A percentile compares a stretch with the other conserved stretches of the same genome.
Evolutionary conservation across 345 rosid genomes (phyloP).

Genomic region (Populus tremula): DNA sequence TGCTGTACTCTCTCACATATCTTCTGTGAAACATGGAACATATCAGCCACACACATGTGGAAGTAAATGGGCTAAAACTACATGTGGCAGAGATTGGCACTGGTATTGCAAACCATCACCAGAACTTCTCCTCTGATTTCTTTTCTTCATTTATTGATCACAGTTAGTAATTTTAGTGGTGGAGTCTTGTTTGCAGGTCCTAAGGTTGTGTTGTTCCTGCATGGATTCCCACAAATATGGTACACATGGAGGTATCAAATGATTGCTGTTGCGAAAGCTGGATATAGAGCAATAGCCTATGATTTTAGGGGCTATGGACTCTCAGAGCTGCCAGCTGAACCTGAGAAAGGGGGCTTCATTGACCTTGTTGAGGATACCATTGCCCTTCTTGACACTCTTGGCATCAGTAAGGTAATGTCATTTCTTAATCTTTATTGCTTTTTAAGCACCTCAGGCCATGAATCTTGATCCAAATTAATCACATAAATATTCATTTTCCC

Average conservation of each 20-base stretch:
- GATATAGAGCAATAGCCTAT: slow-evolving; percentile 27
- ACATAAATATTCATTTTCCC: neutral
- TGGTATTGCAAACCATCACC: slow-evolving; percentile 11
- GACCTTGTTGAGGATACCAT: slow-evolving; percentile 35
- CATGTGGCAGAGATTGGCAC: slow-evolving; percentile 51
- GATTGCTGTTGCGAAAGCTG: slow-evolving; percentile 31
- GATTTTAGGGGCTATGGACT: slow-evolving; percentile 51
- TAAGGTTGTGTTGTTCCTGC: slow-evolving; percentile 37
- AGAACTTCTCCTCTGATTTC: neutral
- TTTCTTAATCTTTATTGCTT: no score
- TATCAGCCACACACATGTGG: slow-evolving; percentile 39
- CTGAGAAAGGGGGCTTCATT: slow-evolving; percentile 25
- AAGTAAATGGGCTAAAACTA: slow-evolving; percentile 42
- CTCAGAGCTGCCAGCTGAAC: slow-evolving; percentile 35
- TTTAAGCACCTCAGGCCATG: no score
- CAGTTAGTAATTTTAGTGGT: neutral
- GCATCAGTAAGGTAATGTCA: slow-evolving; percentile 24
- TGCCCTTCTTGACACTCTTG: slow-evolving; percentile 32
- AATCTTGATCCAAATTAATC: neutral
- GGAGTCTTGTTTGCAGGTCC: slow-evolving; percentile 16
- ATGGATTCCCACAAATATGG: slow-evolving; percentile 50
- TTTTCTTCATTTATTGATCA: neutral
- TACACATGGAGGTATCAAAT: slow-evolving; percentile 48
- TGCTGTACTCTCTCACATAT: no score
- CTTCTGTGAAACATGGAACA: slow-evolving; percentile 31